These are phyloP conservation scores for Podospora comata DNA, from an alignment of 495 filamentous ascomycete genomes.

Conservation along the genomic window DNA sequence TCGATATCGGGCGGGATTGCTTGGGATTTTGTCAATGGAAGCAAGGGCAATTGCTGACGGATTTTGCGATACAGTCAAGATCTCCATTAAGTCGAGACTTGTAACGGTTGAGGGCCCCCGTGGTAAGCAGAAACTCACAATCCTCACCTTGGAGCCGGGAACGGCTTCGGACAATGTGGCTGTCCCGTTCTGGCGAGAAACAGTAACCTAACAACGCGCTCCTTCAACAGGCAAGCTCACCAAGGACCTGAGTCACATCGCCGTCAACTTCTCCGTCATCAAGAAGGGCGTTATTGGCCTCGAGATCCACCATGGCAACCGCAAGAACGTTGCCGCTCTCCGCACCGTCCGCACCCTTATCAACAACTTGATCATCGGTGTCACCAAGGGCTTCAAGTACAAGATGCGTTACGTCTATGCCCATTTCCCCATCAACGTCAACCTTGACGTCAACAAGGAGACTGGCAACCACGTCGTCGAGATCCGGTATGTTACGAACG, in stretches of 20 bases:
- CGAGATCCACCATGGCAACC: conserved; percentile 93
- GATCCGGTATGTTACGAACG: conserved; percentile 73
- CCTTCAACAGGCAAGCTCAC: conserved; percentile 70
- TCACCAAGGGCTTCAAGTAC: conserved; percentile 99
- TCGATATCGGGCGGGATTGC: neutral
- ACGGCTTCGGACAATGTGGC: neutral
- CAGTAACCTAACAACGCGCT: conserved; percentile 6
- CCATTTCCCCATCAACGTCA: conserved; percentile 99
- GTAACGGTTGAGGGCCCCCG: conserved; percentile 96
- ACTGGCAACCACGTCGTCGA: conserved; percentile 86
- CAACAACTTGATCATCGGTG: conserved; percentile 96
- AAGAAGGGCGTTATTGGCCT: conserved; percentile 82
- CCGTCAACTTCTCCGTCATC: conserved; percentile 88
- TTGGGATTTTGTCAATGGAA: conserved; percentile 12
- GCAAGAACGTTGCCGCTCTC: conserved; percentile 96
- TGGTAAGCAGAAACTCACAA: conserved; percentile 47
- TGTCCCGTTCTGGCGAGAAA: neutral
- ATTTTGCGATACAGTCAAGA: conserved; percentile 67
- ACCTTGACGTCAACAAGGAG: conserved; percentile 93
- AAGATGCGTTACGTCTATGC: conserved; percentile 99
- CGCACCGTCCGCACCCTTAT: conserved; percentile 96
- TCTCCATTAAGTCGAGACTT: conserved; percentile 89
- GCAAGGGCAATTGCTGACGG: conserved; percentile 38
- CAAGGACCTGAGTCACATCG: conserved; percentile 93
- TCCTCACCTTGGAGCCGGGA: neutral